Conservation (phyloP, 176 grass and related monocot genomes). For the Alloteropsis semialata region DNA sequence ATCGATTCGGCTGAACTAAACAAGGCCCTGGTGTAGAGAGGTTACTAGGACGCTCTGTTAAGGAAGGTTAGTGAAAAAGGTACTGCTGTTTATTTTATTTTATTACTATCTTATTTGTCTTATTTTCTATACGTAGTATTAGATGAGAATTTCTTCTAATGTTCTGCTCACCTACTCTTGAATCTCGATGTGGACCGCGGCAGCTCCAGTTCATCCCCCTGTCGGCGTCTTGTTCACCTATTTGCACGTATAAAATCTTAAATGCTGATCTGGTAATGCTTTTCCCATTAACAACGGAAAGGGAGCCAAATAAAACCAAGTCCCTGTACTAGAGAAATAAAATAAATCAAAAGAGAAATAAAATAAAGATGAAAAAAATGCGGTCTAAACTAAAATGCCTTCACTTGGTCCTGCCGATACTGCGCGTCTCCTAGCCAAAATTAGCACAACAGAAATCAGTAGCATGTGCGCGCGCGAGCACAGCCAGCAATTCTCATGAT, state of each 20-base stretch:
- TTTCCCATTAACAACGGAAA: neutral
- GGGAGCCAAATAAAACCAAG: neutral
- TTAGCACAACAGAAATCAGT: too few species aligned
- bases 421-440: neutral
- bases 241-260: neutral
- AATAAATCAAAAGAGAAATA: neutral
- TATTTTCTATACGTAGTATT: neutral
- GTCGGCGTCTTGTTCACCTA: neutral
- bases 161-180: conserved; percentile 28
- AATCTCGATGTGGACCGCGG: neutral
- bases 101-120: neutral
- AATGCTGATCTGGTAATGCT: neutral
- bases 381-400: too few species aligned
- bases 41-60: neutral
- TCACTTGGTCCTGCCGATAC: neutral
- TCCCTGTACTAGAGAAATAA: neutral
- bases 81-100: neutral
- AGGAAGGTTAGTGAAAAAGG: neutral
- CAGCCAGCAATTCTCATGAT: neutral
- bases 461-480: neutral
- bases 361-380: neutral
- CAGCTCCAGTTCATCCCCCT: neutral
- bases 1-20: too few species aligned
- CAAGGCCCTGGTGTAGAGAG: too few species aligned
- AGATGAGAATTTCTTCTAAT: neutral